Evolutionary conservation across 768 basidiomycete species (phyloP).

Genomic region (Sporobolomyces pararoseus): DNA sequence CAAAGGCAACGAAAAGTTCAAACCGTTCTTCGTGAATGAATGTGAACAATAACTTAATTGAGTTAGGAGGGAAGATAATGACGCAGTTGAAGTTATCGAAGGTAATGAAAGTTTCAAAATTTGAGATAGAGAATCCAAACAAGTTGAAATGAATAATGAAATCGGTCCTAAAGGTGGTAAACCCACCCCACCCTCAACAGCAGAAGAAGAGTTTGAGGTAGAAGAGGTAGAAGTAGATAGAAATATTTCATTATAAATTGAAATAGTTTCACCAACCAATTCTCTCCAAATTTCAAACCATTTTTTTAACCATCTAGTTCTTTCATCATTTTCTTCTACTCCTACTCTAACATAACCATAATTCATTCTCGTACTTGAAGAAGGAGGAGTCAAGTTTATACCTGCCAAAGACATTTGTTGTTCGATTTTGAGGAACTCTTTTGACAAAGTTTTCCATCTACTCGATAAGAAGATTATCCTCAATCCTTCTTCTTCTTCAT

Average conservation of each 20-base stretch:
- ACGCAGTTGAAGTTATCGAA: constrained; percentile 53
- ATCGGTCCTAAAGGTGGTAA: constrained; percentile 53
- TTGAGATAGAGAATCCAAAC: constrained; percentile 45
- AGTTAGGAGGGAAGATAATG: constrained; percentile 77
- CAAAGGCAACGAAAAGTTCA: constrained; percentile 75
- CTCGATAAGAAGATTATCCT: constrained; percentile 43
- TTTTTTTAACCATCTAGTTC: constrained; percentile 49
- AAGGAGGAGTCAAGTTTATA: no score
- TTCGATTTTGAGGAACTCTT: constrained; percentile 35
- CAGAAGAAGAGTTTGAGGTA: neutral
- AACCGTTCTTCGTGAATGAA: constrained; percentile 84
- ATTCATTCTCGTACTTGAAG: no score
- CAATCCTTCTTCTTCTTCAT: constrained; percentile 40
- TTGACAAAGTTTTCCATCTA: constrained; percentile 41
- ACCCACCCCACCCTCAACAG: neutral
- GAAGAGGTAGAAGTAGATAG: constrained; percentile 8
- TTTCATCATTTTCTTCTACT: constrained; percentile 46
- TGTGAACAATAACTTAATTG: constrained; percentile 90
- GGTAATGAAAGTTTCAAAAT: constrained; percentile 61
- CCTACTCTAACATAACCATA: neutral
- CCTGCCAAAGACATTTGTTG: constrained; percentile 37
- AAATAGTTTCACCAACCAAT: constrained; percentile 53
- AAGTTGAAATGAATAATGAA: constrained; percentile 60
- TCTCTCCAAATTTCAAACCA: constrained; percentile 54
- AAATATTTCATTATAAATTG: constrained; percentile 52